Base-by-base conservation (phyloP, 2,329 filamentous ascomycete species). In the Ceratocystis alfenasii region DNA sequence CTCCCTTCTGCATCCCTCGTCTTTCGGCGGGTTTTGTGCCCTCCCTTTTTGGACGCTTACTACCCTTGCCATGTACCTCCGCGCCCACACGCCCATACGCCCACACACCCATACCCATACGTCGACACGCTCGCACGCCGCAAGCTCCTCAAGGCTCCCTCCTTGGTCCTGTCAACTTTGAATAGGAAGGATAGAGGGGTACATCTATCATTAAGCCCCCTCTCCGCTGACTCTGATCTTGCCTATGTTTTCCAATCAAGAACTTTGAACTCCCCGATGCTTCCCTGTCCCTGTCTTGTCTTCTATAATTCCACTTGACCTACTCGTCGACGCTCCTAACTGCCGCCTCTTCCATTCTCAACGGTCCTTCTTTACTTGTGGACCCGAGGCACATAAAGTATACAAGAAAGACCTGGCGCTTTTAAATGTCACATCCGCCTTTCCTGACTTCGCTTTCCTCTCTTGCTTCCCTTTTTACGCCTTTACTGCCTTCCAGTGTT, bases 271-370 rank as follows among this genome's bases (percentile, higher is more conserved):
- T 25, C 25, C 50, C 48, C 48, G 20, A 57, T 48, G 46, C 36
- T 62, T 65, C 67, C 66, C 66, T 69, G 60, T 68, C 67, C 64
- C 63, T 68, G 68, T 68, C 66, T 67, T 50, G 55, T 66, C 63
- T 66, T 66, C 64, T 69, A 60, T 64, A 33, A 67, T 48, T 48
- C 46, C n/a, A 48, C 46, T 48, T 22, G 46, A 48, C 46, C 67
- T 60, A 44, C 65, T 59, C 48, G 65, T 63, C 57, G 64, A 65
- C 46, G 61, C 60, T 61, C 60, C 45, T 28, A 20, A 55, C 22
- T 55, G 50, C 50, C 50, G 50, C 50, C 28, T 55, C 50, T 55
- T 55, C 50, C 22, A 55, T 55, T 55, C 50, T 55, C 17, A n/a
- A 48, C 5, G 1, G 17, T 48, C 20, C 20, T 22, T 48, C 46